A percentile compares a stretch with the other conserved stretches of the same genome.
These are phyloP conservation scores for Rhodamnia rubescens DNA, from an alignment of 345 rosid genomes.

Conservation along the genomic window DNA sequence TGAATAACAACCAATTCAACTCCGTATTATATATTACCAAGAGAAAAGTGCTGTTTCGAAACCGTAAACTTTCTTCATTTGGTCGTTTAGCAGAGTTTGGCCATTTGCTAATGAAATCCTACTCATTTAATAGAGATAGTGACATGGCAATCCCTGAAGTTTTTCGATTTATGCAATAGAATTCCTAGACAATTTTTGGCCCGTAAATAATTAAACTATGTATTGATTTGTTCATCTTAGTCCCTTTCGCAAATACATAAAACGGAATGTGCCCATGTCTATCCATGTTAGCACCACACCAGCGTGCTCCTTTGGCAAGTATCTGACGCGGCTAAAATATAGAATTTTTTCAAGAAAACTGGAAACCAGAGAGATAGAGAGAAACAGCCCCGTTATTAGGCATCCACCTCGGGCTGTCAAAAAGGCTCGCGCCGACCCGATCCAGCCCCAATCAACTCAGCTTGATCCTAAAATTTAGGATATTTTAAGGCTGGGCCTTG, in stretches of 20 bases:
- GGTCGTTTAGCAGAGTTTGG: neutral
- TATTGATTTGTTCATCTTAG: neutral
- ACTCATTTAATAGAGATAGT: neutral
- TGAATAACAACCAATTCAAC: no score
- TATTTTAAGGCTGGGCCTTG: no score
- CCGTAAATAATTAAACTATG: neutral
- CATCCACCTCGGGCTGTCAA: no score
- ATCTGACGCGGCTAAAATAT: no score
- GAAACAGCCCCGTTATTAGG: no score
- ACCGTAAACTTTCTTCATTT: neutral
- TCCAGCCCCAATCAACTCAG: no score
- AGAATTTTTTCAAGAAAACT: no score
- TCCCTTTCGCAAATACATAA: neutral
- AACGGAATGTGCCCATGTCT: neutral
- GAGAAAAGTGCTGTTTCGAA: neutral
- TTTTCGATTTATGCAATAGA: neutral
- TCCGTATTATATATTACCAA: neutral
- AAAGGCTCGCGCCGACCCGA: no score
- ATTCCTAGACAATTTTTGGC: neutral
- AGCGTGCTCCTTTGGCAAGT: no score
- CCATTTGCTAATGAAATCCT: neutral
- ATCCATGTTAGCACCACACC: neutral
- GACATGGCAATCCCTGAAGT: neutral
- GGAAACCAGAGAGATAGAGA: no score
- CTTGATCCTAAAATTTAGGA: no score